Conservation (phyloP, 2,329 filamentous ascomycete species). For the Exserohilum turcica region DNA sequence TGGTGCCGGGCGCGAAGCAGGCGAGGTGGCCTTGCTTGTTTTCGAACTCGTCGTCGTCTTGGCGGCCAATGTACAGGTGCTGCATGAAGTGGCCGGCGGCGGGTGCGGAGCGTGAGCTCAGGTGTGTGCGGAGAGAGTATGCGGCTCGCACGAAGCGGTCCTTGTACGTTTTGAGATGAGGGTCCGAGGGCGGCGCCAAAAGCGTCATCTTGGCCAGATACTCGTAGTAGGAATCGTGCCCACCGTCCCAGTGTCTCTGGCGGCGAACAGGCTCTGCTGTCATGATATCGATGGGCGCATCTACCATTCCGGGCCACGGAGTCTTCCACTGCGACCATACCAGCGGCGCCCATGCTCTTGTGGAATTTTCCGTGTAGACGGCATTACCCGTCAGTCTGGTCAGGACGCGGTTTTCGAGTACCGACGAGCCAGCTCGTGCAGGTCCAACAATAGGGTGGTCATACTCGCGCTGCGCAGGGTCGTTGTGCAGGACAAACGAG, state of each 20-base stretch:
- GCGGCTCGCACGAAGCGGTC: conserved; percentile 43
- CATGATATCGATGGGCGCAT: conserved; percentile 51
- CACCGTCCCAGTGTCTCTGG: conserved; percentile 51
- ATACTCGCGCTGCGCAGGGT: conserved; percentile 41
- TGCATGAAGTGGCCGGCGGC: conserved; percentile 40
- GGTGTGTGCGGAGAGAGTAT: conserved; percentile 43
- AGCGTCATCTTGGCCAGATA: conserved; percentile 50
- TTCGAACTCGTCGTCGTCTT: conserved; percentile 39
- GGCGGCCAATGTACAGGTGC: conserved; percentile 49
- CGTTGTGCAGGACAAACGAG: conserved; percentile 30
- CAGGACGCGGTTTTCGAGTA: conserved; percentile 52
- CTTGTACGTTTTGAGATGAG: conserved; percentile 41
- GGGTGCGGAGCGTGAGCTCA: conserved; percentile 46
- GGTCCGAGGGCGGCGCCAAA: conserved; percentile 45
- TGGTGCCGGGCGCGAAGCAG: conserved; percentile 48
- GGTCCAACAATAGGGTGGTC: conserved; percentile 48
- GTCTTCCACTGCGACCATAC: conserved; percentile 52
- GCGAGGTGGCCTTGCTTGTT: conserved; percentile 50
- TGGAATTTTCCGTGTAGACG: conserved; percentile 51
- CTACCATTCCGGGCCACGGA: conserved; percentile 49
- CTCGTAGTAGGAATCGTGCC: conserved; percentile 53
- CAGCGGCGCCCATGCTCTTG: conserved; percentile 52
- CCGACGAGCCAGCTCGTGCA: conserved; percentile 52
- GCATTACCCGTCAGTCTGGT: conserved; percentile 48
- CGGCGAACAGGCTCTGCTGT: conserved; percentile 49